These are phyloP conservation scores for Neurospora sp. DNA, from an alignment of 495 filamentous ascomycete species.

Conservation along the genomic window DNA sequence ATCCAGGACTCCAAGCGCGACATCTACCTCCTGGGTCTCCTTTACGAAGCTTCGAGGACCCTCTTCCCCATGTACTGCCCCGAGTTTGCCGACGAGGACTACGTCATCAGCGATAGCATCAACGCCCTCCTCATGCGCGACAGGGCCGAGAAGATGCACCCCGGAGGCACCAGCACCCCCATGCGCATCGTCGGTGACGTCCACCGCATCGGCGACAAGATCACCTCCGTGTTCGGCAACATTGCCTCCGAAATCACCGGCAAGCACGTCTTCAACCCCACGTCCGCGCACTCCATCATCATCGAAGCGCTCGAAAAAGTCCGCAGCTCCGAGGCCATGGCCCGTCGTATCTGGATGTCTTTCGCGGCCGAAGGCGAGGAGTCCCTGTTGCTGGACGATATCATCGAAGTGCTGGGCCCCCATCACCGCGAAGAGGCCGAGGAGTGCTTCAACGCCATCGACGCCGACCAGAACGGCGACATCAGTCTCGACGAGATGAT, in stretches of 20 bases:
- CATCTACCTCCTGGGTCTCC: constrained; percentile 62
- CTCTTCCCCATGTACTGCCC: constrained; percentile 86
- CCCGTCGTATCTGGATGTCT: constrained; percentile 92
- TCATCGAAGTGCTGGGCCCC: constrained; percentile 75
- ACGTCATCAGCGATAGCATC: constrained; percentile 76
- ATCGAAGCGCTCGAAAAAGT: constrained; percentile 79
- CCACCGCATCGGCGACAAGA: constrained; percentile 76
- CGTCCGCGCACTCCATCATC: constrained; percentile 77
- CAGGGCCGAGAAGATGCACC: constrained; percentile 33
- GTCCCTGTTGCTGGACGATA: constrained; percentile 66
- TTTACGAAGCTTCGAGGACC: constrained; percentile 80
- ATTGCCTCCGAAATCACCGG: constrained; percentile 90
- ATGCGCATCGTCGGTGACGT: constrained; percentile 70
- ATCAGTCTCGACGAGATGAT: constrained; percentile 94
- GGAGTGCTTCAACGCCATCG: constrained; percentile 70
- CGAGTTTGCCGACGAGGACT: constrained; percentile 87
- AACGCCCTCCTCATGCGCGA: constrained; percentile 37
- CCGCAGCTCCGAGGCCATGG: constrained; percentile 74
- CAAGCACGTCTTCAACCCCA: constrained; percentile 87
- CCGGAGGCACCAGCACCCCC: constrained; percentile 56
- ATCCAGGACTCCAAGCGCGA: constrained; percentile 86
- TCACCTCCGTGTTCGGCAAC: constrained; percentile 87
- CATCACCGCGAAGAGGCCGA: constrained; percentile 63
- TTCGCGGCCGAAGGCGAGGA: constrained; percentile 88
- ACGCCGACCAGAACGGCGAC: constrained; percentile 85